Conservation (phyloP, 208 protist species). For the Porcisia hertigi region DNA sequence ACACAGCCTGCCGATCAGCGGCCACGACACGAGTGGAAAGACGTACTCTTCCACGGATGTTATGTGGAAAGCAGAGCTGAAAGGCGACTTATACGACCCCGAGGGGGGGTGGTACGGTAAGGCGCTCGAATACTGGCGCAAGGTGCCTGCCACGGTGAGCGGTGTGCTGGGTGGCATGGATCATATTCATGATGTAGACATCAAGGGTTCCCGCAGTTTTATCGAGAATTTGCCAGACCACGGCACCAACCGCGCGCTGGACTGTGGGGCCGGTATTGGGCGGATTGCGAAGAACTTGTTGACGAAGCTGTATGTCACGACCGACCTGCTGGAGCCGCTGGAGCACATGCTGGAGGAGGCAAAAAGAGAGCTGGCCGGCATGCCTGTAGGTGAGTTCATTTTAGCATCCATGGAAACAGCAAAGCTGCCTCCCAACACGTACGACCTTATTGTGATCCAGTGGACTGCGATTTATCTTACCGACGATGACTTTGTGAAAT, state of each 20-base stretch:
- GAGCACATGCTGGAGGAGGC: constrained; percentile 86
- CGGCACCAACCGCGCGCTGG: constrained; percentile 71
- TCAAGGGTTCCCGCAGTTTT: constrained; percentile 65
- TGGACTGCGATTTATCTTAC: constrained; percentile 94
- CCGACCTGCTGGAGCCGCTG: constrained; percentile 89
- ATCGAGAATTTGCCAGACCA: constrained; percentile 61
- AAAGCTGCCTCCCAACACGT: constrained; percentile 56
- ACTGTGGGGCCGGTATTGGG: constrained; percentile 93
- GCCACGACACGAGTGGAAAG: constrained; percentile 65
- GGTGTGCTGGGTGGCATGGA: constrained; percentile 92
- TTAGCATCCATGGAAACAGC: constrained; percentile 81
- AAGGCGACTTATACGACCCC: constrained; percentile 72
- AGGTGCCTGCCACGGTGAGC: constrained; percentile 78
- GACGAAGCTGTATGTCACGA: constrained; percentile 56
- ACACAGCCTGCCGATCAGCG: constrained; percentile 38
- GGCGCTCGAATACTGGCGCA: constrained; percentile 88
- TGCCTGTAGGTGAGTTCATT: constrained; percentile 78
- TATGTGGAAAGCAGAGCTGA: constrained; percentile 76
- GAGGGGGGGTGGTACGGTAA: constrained; percentile 89
- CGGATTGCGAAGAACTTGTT: constrained; percentile 85
- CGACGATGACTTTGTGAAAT: constrained; percentile 90
- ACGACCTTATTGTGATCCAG: constrained; percentile 93
- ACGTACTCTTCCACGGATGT: constrained; percentile 58
- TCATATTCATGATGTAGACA: constrained; percentile 73
- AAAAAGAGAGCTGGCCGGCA: constrained; percentile 72